Base-by-base conservation (phyloP, 352 stramenopile species). In the Aphanomyces invadans region DNA sequence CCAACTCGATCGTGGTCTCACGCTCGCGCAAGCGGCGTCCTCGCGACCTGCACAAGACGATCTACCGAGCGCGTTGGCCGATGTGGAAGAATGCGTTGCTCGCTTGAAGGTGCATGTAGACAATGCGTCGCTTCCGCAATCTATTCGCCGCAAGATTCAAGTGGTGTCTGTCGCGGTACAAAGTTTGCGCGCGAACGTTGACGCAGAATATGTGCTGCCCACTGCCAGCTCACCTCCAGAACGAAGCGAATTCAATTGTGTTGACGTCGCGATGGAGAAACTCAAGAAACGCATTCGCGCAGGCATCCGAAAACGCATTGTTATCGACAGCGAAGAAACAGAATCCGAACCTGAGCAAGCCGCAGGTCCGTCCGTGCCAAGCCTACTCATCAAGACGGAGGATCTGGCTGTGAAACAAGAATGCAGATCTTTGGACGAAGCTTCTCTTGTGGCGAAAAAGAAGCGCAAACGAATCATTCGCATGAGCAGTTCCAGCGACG, bases 171-270 rank as follows among this genome's bases (percentile, higher is more conserved):
- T 17, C 4, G 46, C 46, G 38, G 25, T 67, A 3, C 38, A 59
- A 59, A 51, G n/a, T n/a, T 28, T 67, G 45, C 60, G 60, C 21
- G 42, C 9, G 21, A 19, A 26, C 11, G 21, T 67, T 2, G 42
- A 65, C 46, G 10, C 54, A 7, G 33, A 62, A 32, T 29, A 15
- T 7, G 46, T 54, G 46, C 46, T 54, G 46, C 28, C n/a, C 38
- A 33, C 42, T 36, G 33, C 38, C 23, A n/a, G 21, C 0, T 57
- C 23, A 23, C 46, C 33, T 4, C 19, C 17, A 12, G 60, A 67
- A 36, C 48, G 48, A 29, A 64, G 42, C 28, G 60, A 67, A 38
- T 67, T 67, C 31, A 51, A 32, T 3, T 67, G 60, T 33, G 38
- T 67, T 1, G 42, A 67, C 2, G 57, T 44, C 3, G 60, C 60